Conservation (phyloP, 768 basidiomycete species). For the Lentinus tigrinus region DNA sequence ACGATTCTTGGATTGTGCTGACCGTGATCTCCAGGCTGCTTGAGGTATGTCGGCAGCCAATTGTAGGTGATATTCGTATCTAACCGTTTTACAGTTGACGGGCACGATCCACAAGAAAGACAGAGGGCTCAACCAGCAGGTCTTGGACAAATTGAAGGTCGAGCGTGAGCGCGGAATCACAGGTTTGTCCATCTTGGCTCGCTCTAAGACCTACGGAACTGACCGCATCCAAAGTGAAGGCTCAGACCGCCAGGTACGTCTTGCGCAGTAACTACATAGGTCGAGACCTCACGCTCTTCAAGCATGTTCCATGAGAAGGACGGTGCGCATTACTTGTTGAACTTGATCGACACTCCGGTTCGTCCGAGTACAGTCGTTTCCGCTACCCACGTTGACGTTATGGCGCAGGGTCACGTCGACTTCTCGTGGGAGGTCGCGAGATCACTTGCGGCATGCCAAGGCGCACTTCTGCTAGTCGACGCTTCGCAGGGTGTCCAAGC, state of each 20-base stretch:
- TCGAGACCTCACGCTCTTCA: slow-evolving; percentile 13
- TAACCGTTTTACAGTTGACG: slow-evolving; percentile 57
- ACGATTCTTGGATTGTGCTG: slow-evolving; percentile 4
- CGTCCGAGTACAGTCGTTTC: slow-evolving; percentile 18
- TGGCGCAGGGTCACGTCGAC: slow-evolving; percentile 85
- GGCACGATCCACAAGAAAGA: slow-evolving; percentile 75
- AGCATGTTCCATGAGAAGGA: slow-evolving; percentile 77
- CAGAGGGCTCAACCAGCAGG: slow-evolving; percentile 74
- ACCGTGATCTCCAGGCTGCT: slow-evolving; percentile 48
- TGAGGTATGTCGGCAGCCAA: slow-evolving; percentile 48
- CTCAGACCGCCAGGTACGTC: slow-evolving; percentile 83
- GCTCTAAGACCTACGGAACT: neutral
- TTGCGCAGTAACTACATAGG: neutral
- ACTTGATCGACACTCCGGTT: slow-evolving; percentile 95
- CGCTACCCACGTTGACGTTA: neutral
- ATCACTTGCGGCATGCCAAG: slow-evolving; percentile 90
- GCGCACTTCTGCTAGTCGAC: slow-evolving; percentile 83
- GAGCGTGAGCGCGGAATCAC: slow-evolving; percentile 97
- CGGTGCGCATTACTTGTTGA: slow-evolving; percentile 69
- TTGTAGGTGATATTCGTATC: neutral
- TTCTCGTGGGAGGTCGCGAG: slow-evolving; percentile 97
- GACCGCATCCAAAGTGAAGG: slow-evolving; percentile 68
- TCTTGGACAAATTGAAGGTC: slow-evolving; percentile 92
- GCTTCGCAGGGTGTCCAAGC: slow-evolving; percentile 98
- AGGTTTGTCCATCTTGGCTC: slow-evolving; percentile 42